phyloP scores from a whole-genome alignment of 2,329 filamentous ascomycete species.

The Xylariaceae sp. region DNA sequence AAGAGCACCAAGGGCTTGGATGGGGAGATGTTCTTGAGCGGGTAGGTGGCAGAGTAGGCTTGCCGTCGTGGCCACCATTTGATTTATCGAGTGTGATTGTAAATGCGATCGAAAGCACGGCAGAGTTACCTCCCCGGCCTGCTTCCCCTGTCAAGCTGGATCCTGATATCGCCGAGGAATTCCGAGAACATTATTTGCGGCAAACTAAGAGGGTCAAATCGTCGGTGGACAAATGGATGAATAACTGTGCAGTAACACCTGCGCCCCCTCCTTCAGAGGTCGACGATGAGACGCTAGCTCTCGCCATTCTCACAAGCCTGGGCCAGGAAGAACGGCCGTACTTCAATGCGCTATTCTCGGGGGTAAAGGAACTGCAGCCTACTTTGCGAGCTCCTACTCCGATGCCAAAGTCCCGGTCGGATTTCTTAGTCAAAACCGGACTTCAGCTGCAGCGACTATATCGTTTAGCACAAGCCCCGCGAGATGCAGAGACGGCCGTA shows the following conservation, averaged over 20 bases:
- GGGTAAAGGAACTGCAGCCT: conserved; percentile 53
- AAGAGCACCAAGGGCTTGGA: conserved; percentile 69
- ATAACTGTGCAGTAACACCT: conserved; percentile 68
- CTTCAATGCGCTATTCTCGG: conserved; percentile 74
- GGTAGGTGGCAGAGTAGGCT: conserved; percentile 80
- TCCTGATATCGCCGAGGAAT: conserved; percentile 90
- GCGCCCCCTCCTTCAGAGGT: conserved; percentile 79
- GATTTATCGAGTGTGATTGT: conserved; percentile 60
- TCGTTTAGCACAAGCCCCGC: conserved; percentile 65
- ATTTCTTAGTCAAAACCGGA: conserved; percentile 70
- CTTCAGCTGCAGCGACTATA: conserved; percentile 82
- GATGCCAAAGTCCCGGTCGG: conserved; percentile 59
- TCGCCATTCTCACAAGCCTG: conserved; percentile 88
- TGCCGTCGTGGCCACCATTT: conserved; percentile 87
- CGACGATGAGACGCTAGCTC: conserved; percentile 88
- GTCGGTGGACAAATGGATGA: conserved; percentile 89
- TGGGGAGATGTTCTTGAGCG: conserved; percentile 96
- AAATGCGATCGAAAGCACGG: conserved; percentile 59
- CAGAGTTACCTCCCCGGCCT: conserved; percentile 55
- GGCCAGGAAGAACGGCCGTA: conserved; percentile 69
- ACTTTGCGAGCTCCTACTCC: conserved; percentile 65
- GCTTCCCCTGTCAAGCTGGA: conserved; percentile 71
- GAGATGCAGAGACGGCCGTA: conserved; percentile 80
- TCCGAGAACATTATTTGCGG: conserved; percentile 83
- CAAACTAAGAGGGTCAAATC: conserved; percentile 89